Evolutionary conservation across 1,139 yeast species (phyloP), one percentile per base, ranked within the genome.

Genomic region (Debaryomyces sp.): DNA sequence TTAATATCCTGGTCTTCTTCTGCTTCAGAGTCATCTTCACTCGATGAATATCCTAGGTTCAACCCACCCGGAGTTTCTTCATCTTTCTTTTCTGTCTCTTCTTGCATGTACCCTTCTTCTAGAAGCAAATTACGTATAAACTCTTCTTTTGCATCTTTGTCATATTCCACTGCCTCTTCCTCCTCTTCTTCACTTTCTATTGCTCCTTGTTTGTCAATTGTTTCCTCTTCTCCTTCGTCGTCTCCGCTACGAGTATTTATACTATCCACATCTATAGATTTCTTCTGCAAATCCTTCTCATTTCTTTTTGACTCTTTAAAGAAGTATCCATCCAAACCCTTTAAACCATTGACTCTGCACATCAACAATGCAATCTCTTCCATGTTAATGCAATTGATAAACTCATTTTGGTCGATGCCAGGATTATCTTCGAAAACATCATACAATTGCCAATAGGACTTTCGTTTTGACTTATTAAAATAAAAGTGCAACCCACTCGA

Each of bases 361-460:
- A 70, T 57, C 38, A 73, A 54, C 3, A 70, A 30, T 10, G 61
- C 66, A 29, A 74, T 58, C 37, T 68, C 66, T 49, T 75, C 73
- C 49, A 55, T 71, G 47, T 71, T 59, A 2, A 68, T 64, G 33
- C 60, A 48, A 15, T 49, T 41, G 12, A 60, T 47, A 45, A 66
- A 56, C 36, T 41, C 49, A 15, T 58, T 59, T 51, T 59, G 47
- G 35, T 60, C 59, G 2, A 58, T 53, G n/a, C 46, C 54, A 5
- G 54, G 54, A 46, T 55, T 54, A 6, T 41, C 45, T 9, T 50
- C 50, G 21, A 51, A 53, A 17, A 70, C 35, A 43, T 71, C 75
- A 29, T 57, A 44, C 36, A 71, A 54, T 55, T 71, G 76, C 78
- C 78, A 73, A 45, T 59, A 68, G 4, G 75, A 63, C 21, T 46